Conservation (phyloP, 495 filamentous ascomycete genomes). For the Podospora pseudoanserina region DNA sequence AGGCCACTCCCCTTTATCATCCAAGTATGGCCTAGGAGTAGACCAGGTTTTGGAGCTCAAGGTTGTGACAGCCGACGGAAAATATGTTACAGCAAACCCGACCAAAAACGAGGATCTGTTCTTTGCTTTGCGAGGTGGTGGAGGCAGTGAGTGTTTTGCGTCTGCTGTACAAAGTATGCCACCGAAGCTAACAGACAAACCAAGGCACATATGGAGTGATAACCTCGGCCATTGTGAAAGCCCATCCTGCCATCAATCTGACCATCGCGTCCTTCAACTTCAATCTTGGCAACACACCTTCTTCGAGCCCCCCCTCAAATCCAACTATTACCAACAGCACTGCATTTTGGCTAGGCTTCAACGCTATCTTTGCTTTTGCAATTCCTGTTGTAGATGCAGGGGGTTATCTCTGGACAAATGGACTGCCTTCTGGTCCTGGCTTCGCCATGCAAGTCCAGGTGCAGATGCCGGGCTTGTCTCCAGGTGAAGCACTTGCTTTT, state of each 20-base stretch:
- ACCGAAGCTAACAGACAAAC: neutral
- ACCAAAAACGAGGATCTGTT: slow-evolving; percentile 45
- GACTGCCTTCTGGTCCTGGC: slow-evolving; percentile 20
- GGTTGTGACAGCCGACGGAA: slow-evolving; percentile 46
- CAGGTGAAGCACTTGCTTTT: slow-evolving; percentile 21
- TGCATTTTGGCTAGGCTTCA: slow-evolving; percentile 49
- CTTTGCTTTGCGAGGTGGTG: slow-evolving; percentile 46
- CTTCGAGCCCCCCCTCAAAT: slow-evolving; percentile 17
- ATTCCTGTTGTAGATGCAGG: slow-evolving; percentile 40
- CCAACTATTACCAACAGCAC: slow-evolving; percentile 22
- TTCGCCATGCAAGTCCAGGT: slow-evolving; percentile 33
- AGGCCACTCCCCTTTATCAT: slow-evolving; percentile 35
- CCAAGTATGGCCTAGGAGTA: slow-evolving; percentile 37
- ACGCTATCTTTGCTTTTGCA: slow-evolving; percentile 39
- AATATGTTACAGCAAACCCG: slow-evolving; percentile 38
- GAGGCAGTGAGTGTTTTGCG: slow-evolving; percentile 1
- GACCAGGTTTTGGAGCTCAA: slow-evolving; percentile 43
- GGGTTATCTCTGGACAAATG: slow-evolving; percentile 44
- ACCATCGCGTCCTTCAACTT: slow-evolving; percentile 30
- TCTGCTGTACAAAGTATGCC: neutral
- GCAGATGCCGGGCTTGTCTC: slow-evolving; percentile 26
- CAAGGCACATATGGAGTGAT: slow-evolving; percentile 56
- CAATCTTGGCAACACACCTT: slow-evolving; percentile 28
- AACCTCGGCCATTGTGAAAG: slow-evolving; percentile 46
- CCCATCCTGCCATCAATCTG: slow-evolving; percentile 36